phyloP scores from a whole-genome alignment of 768 basidiomycete species.

The Agrocybe praecox region DNA sequence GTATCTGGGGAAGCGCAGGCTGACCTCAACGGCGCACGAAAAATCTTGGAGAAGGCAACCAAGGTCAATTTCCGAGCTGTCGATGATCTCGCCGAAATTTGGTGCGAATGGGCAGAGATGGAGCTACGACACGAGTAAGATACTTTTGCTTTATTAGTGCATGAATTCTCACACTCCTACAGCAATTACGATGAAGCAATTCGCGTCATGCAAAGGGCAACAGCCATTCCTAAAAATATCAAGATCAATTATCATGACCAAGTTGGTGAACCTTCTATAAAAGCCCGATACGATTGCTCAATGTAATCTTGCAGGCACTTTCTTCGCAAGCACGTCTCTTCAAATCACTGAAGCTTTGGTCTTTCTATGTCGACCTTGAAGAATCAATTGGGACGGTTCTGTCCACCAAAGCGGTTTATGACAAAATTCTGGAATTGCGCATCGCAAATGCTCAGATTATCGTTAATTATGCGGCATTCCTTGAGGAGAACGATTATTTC shows the following conservation, averaged over 20 bases:
- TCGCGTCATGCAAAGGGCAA: conserved; percentile 95
- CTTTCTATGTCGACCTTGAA: conserved; percentile 96
- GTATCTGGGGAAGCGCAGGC: conserved; percentile 74
- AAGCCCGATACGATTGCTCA: background rate
- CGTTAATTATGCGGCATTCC: conserved; percentile 94
- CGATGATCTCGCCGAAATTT: conserved; percentile 96
- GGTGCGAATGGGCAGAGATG: conserved; percentile 99
- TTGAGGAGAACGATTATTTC: conserved; percentile 98
- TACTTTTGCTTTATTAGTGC: background rate
- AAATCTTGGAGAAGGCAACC: conserved; percentile 91
- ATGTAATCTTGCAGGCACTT: conserved; percentile 53
- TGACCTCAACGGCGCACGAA: conserved; percentile 85
- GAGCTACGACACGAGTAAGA: conserved; percentile 93
- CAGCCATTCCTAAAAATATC: conserved; percentile 85
- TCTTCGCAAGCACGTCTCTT: conserved; percentile 89
- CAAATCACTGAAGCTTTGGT: conserved; percentile 98
- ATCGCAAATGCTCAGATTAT: conserved; percentile 99
- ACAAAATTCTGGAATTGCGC: conserved; percentile 93
- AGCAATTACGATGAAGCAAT: conserved; percentile 98
- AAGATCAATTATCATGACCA: conserved; percentile 96
- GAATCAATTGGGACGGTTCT: conserved; percentile 96
- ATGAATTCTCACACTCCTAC: conserved; percentile 5
- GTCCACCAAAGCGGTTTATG: conserved; percentile 89
- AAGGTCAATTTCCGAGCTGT: conserved; percentile 94
- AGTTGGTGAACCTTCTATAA: conserved; percentile 42